Base-by-base conservation (phyloP, 2,329 filamentous ascomycete species). In the Aspergillus fumigatiaffinis region DNA sequence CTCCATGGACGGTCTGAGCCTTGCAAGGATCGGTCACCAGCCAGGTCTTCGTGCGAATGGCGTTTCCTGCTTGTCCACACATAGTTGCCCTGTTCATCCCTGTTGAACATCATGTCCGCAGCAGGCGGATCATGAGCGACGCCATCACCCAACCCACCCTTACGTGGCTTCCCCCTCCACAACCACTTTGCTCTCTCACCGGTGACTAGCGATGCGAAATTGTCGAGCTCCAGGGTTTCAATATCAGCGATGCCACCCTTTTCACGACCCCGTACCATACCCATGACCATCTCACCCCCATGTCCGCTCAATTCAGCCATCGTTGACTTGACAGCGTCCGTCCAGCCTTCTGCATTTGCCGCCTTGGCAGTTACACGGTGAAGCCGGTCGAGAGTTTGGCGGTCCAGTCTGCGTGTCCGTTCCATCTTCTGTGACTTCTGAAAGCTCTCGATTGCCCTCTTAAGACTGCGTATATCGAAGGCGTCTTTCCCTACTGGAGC, bases 261-360 rank as follows among this genome's bases (percentile, higher is more conserved):
- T 65, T 96, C 92, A 50, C 88, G 87, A 26, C 89, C 87, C 42
- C 87, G 89, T 5, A 96, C 92, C 80, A 96, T 95, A n/a, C 91
- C 92, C 80, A 96, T 91, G 50, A 97, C 88, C 77, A 97, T 90
- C 72, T 97, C 93, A 50, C 92, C 92, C 53, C 93, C 88, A 72
- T 97, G 96, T 14, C 94, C 93, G 64, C 91, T 91, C 42, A 99
- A 85, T 73, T 97, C 94, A 20, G 90, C 92, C 50, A 97, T 90
- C 0, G 93, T 97, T 3, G 91, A 96, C 71, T 97, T 97, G 67
- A 99, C 91, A 20, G 93, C 92, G 68, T 91, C 90, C 17, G 88
- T 89, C 91, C 93, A 97, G 2, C 89, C 89, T 69, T 97, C 92
- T 35, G 91, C 89, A 52, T 88, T 89, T 2, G 92, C 92, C 32